Conservation (phyloP, 345 rosid genomes). For the Firmiana major region DNA sequence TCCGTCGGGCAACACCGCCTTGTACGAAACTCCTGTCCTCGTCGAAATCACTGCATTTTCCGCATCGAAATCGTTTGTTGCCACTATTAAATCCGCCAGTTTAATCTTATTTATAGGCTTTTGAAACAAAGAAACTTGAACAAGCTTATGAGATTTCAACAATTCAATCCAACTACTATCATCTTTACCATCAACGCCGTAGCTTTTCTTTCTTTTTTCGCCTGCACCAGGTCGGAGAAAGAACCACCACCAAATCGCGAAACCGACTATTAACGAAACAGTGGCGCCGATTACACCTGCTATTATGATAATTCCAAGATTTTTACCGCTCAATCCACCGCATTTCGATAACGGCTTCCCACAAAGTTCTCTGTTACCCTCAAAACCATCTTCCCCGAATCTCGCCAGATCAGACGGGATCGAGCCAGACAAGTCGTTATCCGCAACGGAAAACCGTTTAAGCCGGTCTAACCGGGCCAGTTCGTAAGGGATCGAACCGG, state of each 20-base stretch:
- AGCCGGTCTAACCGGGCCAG: constrained; percentile 45
- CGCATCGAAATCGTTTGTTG: constrained; percentile 59
- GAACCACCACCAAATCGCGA: constrained; percentile 91
- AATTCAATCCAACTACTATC: constrained; percentile 51
- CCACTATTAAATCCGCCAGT: constrained; percentile 75
- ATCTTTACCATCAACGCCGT: constrained; percentile 38
- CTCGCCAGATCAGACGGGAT: constrained; percentile 44
- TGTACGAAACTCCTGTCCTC: constrained; percentile 68
- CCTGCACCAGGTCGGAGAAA: constrained; percentile 41
- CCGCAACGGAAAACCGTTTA: constrained; percentile 59
- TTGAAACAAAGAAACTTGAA: constrained; percentile 80
- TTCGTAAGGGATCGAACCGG: constrained; percentile 68
- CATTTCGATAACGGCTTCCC: constrained; percentile 64
- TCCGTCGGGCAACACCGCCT: constrained; percentile 83
- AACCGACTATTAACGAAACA: constrained; percentile 60
- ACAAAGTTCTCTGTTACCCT: constrained; percentile 73
- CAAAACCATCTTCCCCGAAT: constrained; percentile 42
- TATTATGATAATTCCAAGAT: constrained; percentile 68
- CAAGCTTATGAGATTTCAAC: constrained; percentile 59
- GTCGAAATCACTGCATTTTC: constrained; percentile 55
- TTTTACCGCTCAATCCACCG: constrained; percentile 74
- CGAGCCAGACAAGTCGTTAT: constrained; percentile 60
- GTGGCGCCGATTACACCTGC: constrained; percentile 89
- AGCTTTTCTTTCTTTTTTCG: constrained; percentile 22
- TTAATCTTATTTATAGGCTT: constrained; percentile 84